These are phyloP conservation scores for Dioscorea dumetorum DNA, from an alignment of 106 monocot genomes.

Conservation along the genomic window DNA sequence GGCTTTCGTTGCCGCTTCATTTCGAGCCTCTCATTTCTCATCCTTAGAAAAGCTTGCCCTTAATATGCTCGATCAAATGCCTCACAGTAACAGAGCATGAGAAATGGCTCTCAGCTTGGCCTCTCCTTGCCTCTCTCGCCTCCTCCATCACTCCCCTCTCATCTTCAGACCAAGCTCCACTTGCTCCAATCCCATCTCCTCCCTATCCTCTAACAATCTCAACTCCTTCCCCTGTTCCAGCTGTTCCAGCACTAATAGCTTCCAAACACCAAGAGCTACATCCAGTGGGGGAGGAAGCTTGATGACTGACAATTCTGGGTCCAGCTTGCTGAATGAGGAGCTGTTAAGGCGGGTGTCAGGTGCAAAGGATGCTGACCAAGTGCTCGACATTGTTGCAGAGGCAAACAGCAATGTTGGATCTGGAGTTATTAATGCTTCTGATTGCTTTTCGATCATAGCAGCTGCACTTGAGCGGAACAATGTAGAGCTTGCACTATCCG, in stretches of 20 bases:
- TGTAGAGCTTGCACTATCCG: conserved; percentile 60
- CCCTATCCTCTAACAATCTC: conserved; percentile 3
- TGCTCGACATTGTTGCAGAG: conserved; percentile 47
- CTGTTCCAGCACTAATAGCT: too few species aligned
- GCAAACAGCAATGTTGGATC: conserved; percentile 7
- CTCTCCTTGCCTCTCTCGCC: conserved; percentile 9
- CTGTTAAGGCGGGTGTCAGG: conserved; percentile 49
- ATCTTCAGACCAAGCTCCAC: not conserved
- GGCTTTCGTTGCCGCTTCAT: not conserved
- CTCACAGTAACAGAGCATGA: not conserved
- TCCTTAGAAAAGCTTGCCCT: not conserved
- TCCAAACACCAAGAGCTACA: conserved; percentile 3
- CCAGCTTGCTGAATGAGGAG: conserved; percentile 31
- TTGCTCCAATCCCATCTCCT: not conserved
- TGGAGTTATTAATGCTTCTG: conserved; percentile 28
- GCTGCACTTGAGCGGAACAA: conserved; percentile 54
- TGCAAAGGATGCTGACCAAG: conserved; percentile 64
- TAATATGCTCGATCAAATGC: not conserved
- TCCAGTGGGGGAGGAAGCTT: conserved; percentile 8
- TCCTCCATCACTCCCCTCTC: not conserved
- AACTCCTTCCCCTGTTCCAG: not conserved
- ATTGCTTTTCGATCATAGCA: conserved; percentile 56
- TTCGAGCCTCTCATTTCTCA: conserved; percentile 11
- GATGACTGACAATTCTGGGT: not conserved
- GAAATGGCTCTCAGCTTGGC: conserved; percentile 21